A percentile compares a stretch with the other conserved stretches of the same genome.
Evolutionary conservation across 169 alveolate genomes (phyloP).

Genomic region (Eimeria necatrix): DNA sequence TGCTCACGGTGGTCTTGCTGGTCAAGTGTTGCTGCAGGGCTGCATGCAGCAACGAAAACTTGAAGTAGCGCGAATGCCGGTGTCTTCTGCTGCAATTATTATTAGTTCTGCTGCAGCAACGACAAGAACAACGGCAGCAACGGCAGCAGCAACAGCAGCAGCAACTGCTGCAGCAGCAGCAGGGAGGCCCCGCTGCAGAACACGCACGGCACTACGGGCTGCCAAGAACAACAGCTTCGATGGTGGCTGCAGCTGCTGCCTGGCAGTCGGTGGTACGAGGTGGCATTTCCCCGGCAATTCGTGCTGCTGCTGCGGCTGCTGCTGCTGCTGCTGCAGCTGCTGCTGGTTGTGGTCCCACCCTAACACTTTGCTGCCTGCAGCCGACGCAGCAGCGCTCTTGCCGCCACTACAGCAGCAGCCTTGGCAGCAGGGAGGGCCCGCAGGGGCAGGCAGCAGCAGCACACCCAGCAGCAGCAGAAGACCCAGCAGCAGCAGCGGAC

Average conservation of each 20-base stretch:
- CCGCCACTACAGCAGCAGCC: neutral
- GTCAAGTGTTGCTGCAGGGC: no score
- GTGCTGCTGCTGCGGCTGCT: constrained; percentile 20
- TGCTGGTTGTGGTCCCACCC: no score
- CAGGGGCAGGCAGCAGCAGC: neutral
- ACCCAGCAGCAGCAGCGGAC: constrained; percentile 1
- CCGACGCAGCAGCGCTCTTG: neutral
- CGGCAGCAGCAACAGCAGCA: neutral
- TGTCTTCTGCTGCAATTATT: neutral
- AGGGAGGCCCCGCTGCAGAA: no score
- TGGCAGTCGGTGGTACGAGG: neutral
- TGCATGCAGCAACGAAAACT: neutral
- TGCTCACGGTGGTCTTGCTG: neutral
- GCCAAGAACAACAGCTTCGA: neutral
- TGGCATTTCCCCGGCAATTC: neutral
- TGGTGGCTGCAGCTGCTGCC: constrained; percentile 3
- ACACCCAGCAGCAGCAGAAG: neutral
- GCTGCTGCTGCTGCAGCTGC: no score
- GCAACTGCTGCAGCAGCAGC: no score
- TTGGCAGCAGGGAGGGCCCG: neutral
- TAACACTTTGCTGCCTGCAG: neutral
- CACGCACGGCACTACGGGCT: neutral
- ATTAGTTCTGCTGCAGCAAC: neutral
- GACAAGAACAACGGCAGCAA: neutral
- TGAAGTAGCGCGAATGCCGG: neutral